These are phyloP conservation scores for Ophiostoma sp. DNA, from an alignment of 2,329 filamentous ascomycete genomes.

Conservation along the genomic window DNA sequence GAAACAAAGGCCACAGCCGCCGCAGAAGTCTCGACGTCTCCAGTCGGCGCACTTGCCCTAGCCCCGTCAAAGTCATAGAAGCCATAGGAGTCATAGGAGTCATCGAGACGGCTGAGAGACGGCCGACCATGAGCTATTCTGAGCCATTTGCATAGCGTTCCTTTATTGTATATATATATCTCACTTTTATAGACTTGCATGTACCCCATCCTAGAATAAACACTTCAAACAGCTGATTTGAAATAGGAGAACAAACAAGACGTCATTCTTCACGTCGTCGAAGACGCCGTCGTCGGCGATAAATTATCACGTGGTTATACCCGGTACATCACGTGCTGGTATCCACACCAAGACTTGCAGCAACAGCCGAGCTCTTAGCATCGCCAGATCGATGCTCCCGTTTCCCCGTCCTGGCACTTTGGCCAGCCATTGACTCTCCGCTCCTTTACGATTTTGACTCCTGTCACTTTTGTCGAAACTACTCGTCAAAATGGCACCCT, in stretches of 20 bases:
- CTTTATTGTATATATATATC: background rate
- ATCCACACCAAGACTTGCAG: background rate
- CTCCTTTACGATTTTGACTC: too few species aligned
- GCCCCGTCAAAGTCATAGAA: conserved; percentile 12
- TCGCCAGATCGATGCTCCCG: background rate
- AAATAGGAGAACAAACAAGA: background rate
- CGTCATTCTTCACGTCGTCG: background rate
- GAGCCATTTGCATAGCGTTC: conserved; percentile 2
- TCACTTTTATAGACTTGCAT: background rate
- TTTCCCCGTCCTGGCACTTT: background rate
- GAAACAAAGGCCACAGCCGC: background rate
- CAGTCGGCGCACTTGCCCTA: background rate
- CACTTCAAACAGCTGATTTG: background rate
- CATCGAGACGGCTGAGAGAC: background rate
- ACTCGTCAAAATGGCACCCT: conserved; percentile 33
- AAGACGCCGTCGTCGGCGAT: background rate
- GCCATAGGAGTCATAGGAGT: background rate
- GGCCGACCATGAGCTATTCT: background rate
- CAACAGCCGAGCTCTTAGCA: background rate
- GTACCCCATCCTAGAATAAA: background rate
- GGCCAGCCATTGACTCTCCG: conserved; percentile 22
- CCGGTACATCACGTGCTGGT: background rate
- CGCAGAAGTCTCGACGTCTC: background rate
- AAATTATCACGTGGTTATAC: background rate
- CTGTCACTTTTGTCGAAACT: background rate